Evolutionary conservation across 2,329 filamentous ascomycete species (phyloP).

Genomic region (Aplosporella prunicola): DNA sequence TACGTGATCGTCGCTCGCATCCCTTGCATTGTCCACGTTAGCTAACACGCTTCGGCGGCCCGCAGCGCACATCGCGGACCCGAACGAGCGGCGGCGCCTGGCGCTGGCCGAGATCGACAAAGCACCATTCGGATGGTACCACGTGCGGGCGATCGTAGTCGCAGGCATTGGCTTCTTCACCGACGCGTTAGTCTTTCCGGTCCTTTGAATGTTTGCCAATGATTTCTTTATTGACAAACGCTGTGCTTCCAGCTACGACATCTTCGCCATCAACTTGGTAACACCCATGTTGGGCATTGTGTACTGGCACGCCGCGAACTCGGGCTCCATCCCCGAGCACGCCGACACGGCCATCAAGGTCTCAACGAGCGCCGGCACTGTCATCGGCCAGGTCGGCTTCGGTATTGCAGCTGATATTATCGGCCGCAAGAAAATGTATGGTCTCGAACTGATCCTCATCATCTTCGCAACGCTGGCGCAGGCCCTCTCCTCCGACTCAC

Average conservation of each 20-base stretch:
- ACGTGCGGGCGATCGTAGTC: slow-evolving; percentile 67
- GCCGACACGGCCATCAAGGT: slow-evolving; percentile 80
- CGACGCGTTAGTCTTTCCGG: too few species aligned
- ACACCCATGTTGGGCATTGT: slow-evolving; percentile 70
- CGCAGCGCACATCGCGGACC: slow-evolving; percentile 46
- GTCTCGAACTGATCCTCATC: slow-evolving; percentile 37
- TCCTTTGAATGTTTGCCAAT: too few species aligned
- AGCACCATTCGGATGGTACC: slow-evolving; percentile 73
- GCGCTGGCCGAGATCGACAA: slow-evolving; percentile 76
- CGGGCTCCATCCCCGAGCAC: slow-evolving; percentile 48
- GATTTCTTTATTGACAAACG: too few species aligned
- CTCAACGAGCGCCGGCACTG: slow-evolving; percentile 72
- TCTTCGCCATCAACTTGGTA: slow-evolving; percentile 62
- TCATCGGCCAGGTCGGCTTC: slow-evolving; percentile 73
- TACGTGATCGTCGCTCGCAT: background rate
- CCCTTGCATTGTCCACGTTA: too few species aligned
- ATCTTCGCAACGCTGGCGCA: slow-evolving; percentile 31
- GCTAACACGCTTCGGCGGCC: too few species aligned
- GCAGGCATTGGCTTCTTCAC: slow-evolving; percentile 86
- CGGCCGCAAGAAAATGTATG: slow-evolving; percentile 77
- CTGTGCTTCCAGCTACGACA: too few species aligned
- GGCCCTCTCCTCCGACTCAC: slow-evolving; percentile 27
- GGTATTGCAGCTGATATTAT: slow-evolving; percentile 59
- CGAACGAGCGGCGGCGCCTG: slow-evolving; percentile 68
- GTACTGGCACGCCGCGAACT: slow-evolving; percentile 48